Evolutionary conservation across 805 yeast genomes (phyloP), one percentile per base, ranked within the genome.

Genomic region (Saccharomycopsis malanga): DNA sequence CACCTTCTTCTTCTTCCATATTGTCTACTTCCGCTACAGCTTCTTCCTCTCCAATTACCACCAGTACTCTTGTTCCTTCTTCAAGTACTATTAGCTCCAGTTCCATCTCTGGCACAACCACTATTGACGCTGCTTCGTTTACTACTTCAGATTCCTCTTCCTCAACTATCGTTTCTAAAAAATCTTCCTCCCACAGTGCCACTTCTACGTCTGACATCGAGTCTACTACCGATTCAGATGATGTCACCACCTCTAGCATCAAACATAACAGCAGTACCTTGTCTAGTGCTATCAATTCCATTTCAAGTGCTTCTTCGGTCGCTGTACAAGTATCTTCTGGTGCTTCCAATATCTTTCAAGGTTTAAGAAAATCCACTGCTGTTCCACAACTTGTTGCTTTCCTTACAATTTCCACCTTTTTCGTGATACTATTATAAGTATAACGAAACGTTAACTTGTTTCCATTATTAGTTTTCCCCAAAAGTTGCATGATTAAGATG

Each of bases 31-130:
- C 40, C 17, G 24, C 43, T n/a, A 24, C 20, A 18, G 24, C 41
- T 29, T 35, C 53, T 4, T 47, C 62, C 2, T 35, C 58, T 2
- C 46, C 61, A 42, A 58, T 17, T 44, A 57, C 42, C 15, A 46
- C 41, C 32, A 49, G 4, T 48, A 61, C 1, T 30, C 24, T 52
- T 40, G 58, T 14, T 41, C 58, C 42, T 17, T 46, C 46, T 20
- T 14, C 35, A 9, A 25, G 20, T 29, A n/a, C 50, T 29, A 25
- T 49, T 10, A 15, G 25, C 32, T 21, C 34, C n/a, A 24, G 39
- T 18, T 15, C 42, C 17, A 30, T 39, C 12, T 15, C 18, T 10
- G 18, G 20, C 43, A 37, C 21, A 29, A n/a, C 42, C 34, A 14
- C 44, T 17, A 38, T 21, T 9, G n/a, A 15, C 29, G 12, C 24